phyloP scores from a whole-genome alignment of 2,329 filamentous ascomycete species.

The Microcyclosporella mali region DNA sequence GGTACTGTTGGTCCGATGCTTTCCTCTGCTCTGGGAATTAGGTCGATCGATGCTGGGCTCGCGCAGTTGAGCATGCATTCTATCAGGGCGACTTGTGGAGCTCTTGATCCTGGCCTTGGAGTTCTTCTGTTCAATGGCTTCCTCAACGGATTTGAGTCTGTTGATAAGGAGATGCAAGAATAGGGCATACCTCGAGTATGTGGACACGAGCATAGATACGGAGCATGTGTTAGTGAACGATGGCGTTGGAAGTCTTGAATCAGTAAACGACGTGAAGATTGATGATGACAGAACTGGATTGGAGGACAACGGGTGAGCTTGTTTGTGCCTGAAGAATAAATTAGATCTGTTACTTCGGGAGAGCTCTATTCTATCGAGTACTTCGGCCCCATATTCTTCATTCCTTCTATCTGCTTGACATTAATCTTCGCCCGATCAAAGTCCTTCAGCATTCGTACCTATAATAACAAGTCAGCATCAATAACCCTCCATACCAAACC shows the following conservation, averaged over 20 bases:
- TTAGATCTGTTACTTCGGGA: neutral
- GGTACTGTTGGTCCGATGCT: constrained; percentile 95
- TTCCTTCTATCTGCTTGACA: constrained; percentile 12
- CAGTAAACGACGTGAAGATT: too few species aligned
- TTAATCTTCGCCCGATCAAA: constrained; percentile 19
- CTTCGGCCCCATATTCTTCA: constrained; percentile 18
- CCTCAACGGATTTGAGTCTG: constrained; percentile 75
- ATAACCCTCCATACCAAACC: neutral
- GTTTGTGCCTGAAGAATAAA: neutral
- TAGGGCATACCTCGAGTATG: neutral
- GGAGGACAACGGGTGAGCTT: neutral
- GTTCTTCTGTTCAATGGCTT: constrained; percentile 86
- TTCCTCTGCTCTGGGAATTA: constrained; percentile 70
- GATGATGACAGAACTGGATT: neutral
- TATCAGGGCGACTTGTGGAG: constrained; percentile 80
- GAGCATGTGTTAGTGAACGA: neutral
- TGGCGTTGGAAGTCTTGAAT: neutral
- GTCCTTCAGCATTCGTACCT: constrained; percentile 24
- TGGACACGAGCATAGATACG: neutral
- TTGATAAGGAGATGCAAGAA: constrained; percentile 68
- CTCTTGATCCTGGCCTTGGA: constrained; percentile 78
- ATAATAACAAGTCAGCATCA: neutral
- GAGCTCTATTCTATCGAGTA: constrained; percentile 10
- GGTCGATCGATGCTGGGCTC: constrained; percentile 80
- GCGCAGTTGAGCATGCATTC: constrained; percentile 93